A percentile compares a stretch with the other conserved stretches of the same genome.
phyloP scores from a whole-genome alignment of 2,329 filamentous ascomycete species.

The Seiridium cupressi region DNA sequence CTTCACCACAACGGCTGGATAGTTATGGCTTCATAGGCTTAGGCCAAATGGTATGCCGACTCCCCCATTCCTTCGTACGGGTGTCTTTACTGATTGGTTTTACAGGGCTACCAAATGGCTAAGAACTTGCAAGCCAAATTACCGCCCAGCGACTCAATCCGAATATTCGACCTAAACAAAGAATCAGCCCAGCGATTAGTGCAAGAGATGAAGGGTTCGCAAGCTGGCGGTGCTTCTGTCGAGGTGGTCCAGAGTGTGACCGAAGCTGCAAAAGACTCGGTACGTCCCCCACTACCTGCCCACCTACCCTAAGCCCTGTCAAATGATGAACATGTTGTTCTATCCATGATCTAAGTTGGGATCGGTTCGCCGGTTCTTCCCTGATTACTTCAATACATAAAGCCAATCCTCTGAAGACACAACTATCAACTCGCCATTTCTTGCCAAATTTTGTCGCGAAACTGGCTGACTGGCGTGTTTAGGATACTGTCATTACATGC shows the following conservation, averaged over 20 bases:
- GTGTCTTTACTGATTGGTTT: constrained; percentile 6
- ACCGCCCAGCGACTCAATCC: constrained; percentile 46
- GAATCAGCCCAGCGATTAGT: constrained; percentile 45
- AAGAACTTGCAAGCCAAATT: constrained; percentile 60
- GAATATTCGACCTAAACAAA: constrained; percentile 56
- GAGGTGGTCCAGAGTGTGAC: constrained; percentile 42
- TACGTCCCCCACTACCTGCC: constrained; percentile 29
- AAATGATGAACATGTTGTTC: constrained; percentile 33
- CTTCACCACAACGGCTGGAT: constrained; percentile 44
- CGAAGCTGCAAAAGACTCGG: constrained; percentile 51
- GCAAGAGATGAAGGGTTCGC: constrained; percentile 42
- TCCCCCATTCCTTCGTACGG: neutral
- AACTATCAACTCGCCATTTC: constrained; percentile 13
- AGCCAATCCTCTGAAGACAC: constrained; percentile 72
- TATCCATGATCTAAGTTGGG: constrained; percentile 75
- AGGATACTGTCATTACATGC: constrained; percentile 87
- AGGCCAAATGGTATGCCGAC: constrained; percentile 56
- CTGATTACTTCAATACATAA: constrained; percentile 62
- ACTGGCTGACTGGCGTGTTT: constrained; percentile 5
- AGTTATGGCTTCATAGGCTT: constrained; percentile 60
- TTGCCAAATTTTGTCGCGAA: constrained; percentile 8
- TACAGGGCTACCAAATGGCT: constrained; percentile 61
- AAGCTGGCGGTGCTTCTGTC: constrained; percentile 43
- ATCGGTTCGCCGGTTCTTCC: constrained; percentile 51
- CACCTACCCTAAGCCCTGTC: neutral